Percentiles rank a stretch among this genome's conserved stretches.
Evolutionary conservation across 192 early-diverging fungal species (phyloP).

Genomic region (Thamnidium elegans): DNA sequence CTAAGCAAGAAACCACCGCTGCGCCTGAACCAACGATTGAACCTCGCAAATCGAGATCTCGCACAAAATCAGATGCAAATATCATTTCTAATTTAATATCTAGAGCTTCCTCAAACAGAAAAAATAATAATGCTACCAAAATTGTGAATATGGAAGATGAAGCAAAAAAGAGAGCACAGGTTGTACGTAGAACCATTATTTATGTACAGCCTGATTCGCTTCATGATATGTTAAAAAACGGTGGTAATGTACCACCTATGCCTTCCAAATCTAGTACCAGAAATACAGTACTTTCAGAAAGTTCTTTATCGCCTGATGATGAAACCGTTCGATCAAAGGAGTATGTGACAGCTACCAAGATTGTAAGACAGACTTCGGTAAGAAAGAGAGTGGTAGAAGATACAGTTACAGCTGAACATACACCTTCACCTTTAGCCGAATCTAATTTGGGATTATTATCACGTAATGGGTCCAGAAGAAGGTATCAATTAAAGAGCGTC

Average conservation of each 20-base stretch:
- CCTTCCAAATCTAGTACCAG: background rate
- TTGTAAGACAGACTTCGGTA: conserved; percentile 12
- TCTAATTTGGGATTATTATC: background rate
- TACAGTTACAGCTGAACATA: background rate
- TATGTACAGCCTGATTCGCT: conserved; percentile 27
- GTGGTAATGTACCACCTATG: background rate
- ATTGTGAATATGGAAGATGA: conserved; percentile 20
- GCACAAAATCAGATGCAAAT: background rate
- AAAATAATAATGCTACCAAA: conserved; percentile 6
- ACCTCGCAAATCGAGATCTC: background rate
- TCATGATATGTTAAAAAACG: conserved; percentile 6
- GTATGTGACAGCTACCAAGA: conserved; percentile 7
- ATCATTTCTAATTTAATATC: background rate
- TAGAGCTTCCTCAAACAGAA: background rate
- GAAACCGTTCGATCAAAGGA: conserved; percentile 11
- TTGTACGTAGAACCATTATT: conserved; percentile 36
- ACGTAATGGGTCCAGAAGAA: conserved; percentile 6
- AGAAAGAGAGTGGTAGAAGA: conserved; percentile 1
- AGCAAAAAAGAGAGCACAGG: conserved; percentile 15
- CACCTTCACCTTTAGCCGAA: background rate
- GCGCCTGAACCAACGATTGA: background rate
- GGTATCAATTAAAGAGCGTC: conserved; percentile 3
- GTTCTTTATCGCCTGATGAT: conserved; percentile 3
- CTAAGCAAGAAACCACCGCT: background rate
- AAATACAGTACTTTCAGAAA: background rate